Evolutionary conservation across 768 basidiomycete species (phyloP).

Genomic region (Mycena indigotica): DNA sequence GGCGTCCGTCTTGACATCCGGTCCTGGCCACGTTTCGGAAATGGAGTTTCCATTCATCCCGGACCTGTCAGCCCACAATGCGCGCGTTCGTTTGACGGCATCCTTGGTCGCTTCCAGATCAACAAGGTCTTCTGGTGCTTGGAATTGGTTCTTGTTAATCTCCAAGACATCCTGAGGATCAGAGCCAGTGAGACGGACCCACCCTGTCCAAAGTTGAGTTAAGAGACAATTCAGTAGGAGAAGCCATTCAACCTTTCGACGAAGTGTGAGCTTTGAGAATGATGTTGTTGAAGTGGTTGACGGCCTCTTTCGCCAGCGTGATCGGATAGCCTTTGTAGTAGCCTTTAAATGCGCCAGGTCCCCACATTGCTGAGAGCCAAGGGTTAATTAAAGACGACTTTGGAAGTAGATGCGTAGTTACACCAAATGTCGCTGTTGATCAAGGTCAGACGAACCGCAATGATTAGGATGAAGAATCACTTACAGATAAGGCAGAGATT

Average conservation of each 20-base stretch:
- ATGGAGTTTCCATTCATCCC: slow-evolving; percentile 3
- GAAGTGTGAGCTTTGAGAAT: slow-evolving; percentile 12
- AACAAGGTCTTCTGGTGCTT: slow-evolving; percentile 3
- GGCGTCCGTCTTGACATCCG: slow-evolving; percentile 14
- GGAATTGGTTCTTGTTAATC: slow-evolving; percentile 19
- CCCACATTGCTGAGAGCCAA: slow-evolving; percentile 9
- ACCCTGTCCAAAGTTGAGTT: not conserved
- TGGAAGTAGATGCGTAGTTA: not conserved
- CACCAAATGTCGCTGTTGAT: slow-evolving; percentile 8
- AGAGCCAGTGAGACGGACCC: slow-evolving; percentile 14
- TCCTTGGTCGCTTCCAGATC: slow-evolving; percentile 4
- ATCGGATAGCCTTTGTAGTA: slow-evolving; percentile 14
- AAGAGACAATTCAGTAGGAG: not conserved
- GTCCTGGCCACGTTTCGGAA: slow-evolving; percentile 10
- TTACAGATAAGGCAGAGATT: slow-evolving; percentile 5
- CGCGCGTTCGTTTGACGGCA: slow-evolving; percentile 13
- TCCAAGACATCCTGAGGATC: slow-evolving; percentile 14
- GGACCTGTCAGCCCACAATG: slow-evolving; percentile 6
- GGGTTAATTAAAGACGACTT: no score
- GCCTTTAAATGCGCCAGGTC: slow-evolving; percentile 12
- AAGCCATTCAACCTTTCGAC: not conserved
- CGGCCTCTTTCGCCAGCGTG: not conserved
- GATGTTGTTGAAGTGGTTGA: slow-evolving; percentile 15
- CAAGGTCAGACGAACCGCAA: not conserved
- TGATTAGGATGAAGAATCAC: not conserved